These are phyloP conservation scores for Beauveria sp. DNA, from an alignment of 2,329 filamentous ascomycete genomes.

Conservation along the genomic window DNA sequence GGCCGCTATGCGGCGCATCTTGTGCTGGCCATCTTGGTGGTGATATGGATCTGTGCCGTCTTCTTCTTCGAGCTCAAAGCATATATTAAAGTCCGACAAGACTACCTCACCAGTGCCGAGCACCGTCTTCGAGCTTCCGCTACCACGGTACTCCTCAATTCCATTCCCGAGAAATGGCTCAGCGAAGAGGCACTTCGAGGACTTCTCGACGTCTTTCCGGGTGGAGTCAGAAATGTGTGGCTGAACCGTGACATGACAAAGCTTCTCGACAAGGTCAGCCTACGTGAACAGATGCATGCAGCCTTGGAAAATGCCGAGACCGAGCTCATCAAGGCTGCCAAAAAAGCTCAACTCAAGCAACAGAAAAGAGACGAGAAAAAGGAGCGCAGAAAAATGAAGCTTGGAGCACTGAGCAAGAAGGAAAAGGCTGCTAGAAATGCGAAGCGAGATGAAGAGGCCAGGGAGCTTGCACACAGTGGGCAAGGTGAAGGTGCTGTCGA, in stretches of 20 bases:
- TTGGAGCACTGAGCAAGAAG: slow-evolving; percentile 42
- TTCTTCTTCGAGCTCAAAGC: slow-evolving; percentile 80
- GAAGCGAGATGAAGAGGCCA: slow-evolving; percentile 42
- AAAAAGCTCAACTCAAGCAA: slow-evolving; percentile 69
- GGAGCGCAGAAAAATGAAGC: slow-evolving; percentile 44
- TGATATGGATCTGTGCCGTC: slow-evolving; percentile 79
- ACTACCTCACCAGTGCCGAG: slow-evolving; percentile 89
- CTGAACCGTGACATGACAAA: slow-evolving; percentile 84
- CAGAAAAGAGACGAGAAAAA: slow-evolving; percentile 57
- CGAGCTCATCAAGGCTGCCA: slow-evolving; percentile 70
- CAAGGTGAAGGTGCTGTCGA: slow-evolving; percentile 46
- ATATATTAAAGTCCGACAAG: slow-evolving; percentile 89
- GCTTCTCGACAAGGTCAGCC: slow-evolving; percentile 75
- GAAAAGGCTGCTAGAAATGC: slow-evolving; percentile 41
- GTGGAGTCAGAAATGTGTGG: slow-evolving; percentile 93
- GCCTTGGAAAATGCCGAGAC: slow-evolving; percentile 77
- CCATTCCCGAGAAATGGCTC: slow-evolving; percentile 87
- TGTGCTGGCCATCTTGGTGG: slow-evolving; percentile 66
- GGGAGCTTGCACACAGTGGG: slow-evolving; percentile 40
- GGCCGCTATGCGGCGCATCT: slow-evolving; percentile 78
- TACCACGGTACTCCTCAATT: slow-evolving; percentile 88
- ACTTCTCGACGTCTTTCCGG: slow-evolving; percentile 92
- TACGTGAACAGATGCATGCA: slow-evolving; percentile 62
- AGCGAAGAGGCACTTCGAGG: slow-evolving; percentile 71
- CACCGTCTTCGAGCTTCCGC: slow-evolving; percentile 89